Base-by-base conservation (phyloP, 73 alveolate genomes). In the Urostyla sp. region DNA sequence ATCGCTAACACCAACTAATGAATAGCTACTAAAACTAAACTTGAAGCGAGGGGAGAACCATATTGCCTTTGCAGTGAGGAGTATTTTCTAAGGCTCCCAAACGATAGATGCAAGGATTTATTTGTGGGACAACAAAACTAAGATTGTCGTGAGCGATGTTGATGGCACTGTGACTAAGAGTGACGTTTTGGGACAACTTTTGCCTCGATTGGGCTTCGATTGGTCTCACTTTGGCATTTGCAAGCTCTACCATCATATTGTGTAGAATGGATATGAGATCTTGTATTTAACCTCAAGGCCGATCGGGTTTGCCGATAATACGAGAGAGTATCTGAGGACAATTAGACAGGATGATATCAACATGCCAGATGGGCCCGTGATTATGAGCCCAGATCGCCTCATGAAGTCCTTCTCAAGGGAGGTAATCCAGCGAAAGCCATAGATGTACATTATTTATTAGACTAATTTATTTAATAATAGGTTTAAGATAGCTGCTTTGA, bases 91-190 rank as follows among this genome's bases (percentile, higher is more conserved):
- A 30, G 98, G 97, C 1, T 67, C 79, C 23, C 91, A 91, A 85
- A 48, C 86, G 43, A 43, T 95, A 51, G 66, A 73, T 46, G 92
- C 96, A 30, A 52, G 90, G 54, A 91, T 97, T 16, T 96, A 84
- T 81, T 83, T 94, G 23, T 96, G 98, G 98, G 80, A 88, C 56
- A 67, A 81, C 67, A 69, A 75, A 21, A 91, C 86, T 28, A 94
- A 93, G 67, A 80, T 96, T 43, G 92, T 97, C 0, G 83, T 97
- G 32, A 84, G 98, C 44, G 99, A 97, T 82, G 90, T 97, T 36
- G 99, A 97, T 93, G 99, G 99, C 0, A 97, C 99, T 13, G 88
- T 97, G 37, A 96, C 99, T 8, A 97, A 84, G 85, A 88, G 98
- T 51, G 99, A 97, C 69, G 79, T 96, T 23, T 81, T 97, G 28